phyloP scores from a whole-genome alignment of 2,329 filamentous ascomycete species.

The Dendrostoma leiphaemia region DNA sequence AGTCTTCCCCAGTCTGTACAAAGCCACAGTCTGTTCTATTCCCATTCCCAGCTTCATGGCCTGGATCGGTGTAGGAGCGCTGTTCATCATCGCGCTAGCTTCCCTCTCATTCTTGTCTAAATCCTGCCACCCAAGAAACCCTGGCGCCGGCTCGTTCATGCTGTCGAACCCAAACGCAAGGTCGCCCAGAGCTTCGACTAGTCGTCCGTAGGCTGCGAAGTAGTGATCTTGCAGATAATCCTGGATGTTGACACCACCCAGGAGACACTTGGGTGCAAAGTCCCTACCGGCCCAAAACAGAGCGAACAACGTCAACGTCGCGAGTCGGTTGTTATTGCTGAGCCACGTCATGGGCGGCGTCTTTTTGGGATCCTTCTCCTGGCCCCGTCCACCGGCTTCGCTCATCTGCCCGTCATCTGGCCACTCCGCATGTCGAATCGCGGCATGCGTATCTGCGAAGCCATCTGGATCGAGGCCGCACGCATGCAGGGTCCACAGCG shows the following conservation, averaged over 20 bases:
- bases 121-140: conserved; percentile 21
- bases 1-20: conserved; percentile 22
- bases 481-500: conserved; percentile 25
- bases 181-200: conserved; percentile 20
- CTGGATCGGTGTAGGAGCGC: conserved; percentile 22
- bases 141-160: conserved; percentile 26
- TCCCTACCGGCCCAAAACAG: conserved; percentile 24
- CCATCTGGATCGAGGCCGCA: conserved; percentile 23
- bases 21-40: conserved; percentile 18
- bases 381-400: not conserved
- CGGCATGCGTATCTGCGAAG: conserved; percentile 24
- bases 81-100: conserved; percentile 23
- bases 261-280: conserved; percentile 22
- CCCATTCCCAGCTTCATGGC: conserved; percentile 23
- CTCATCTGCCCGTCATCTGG: conserved; percentile 17
- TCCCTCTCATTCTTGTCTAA: conserved; percentile 19
- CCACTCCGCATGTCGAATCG: conserved; percentile 24
- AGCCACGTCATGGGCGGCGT: conserved; percentile 27
- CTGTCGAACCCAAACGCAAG: conserved; percentile 23
- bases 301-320: conserved; percentile 21
- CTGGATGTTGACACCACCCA: conserved; percentile 25
- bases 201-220: conserved; percentile 20
- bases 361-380: conserved; percentile 23
- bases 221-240: conserved; percentile 26
- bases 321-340: conserved; percentile 26